A percentile compares a stretch with the other conserved stretches of the same genome.
Evolutionary conservation across 2,329 filamentous ascomycete species (phyloP).

Genomic region (Phaeosphaeria sp.): DNA sequence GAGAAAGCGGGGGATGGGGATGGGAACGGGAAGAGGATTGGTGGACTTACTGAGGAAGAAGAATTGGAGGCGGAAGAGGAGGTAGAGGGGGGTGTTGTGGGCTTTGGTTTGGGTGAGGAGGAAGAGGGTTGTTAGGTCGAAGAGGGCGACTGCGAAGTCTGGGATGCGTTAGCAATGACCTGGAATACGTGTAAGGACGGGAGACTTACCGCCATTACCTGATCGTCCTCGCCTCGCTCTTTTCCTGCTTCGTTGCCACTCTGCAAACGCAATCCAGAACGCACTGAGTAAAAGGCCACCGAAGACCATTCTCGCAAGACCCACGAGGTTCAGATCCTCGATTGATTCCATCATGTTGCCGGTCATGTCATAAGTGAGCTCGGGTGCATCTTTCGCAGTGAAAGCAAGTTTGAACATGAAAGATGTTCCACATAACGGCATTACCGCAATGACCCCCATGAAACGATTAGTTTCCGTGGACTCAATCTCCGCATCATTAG

Average conservation of each 20-base stretch:
- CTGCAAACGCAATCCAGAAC: constrained; percentile 36
- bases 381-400: constrained; percentile 85
- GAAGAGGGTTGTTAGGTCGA: constrained; percentile 75
- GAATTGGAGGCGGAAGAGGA: constrained; percentile 73
- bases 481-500: constrained; percentile 24
- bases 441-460: constrained; percentile 36
- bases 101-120: constrained; percentile 86
- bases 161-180: constrained; percentile 17
- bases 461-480: constrained; percentile 36
- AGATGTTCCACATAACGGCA: constrained; percentile 61
- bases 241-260: constrained; percentile 31
- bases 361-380: constrained; percentile 62
- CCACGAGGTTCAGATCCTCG: constrained; percentile 41
- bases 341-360: constrained; percentile 57
- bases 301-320: constrained; percentile 47
- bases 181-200: too few relatives aligned
- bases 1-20: constrained; percentile 24
- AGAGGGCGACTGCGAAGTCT: constrained; percentile 58
- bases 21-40: constrained; percentile 46
- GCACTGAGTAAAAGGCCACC: constrained; percentile 41
- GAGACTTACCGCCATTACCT: constrained; percentile 35
- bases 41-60: constrained; percentile 54
- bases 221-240: constrained; percentile 17
- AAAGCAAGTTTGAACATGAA: constrained; percentile 90
- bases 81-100: constrained; percentile 84